Evolutionary conservation across 2,329 filamentous ascomycete species (phyloP).

Genomic region (Periconia sp.): DNA sequence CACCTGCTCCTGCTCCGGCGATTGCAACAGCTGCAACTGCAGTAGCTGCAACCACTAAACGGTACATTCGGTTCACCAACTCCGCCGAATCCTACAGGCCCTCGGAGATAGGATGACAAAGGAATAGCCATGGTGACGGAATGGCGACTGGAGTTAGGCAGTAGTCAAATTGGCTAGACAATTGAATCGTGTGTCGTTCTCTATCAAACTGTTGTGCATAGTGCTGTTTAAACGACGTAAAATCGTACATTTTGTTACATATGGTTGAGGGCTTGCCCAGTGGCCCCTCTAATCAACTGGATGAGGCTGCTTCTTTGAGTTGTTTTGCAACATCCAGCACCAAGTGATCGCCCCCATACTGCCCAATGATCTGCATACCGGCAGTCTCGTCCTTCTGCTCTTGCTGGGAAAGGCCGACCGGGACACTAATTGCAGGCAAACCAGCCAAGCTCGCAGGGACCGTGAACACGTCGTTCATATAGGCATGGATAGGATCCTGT

Average conservation of each 20-base stretch:
- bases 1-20: conserved; percentile 35
- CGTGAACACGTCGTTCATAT: conserved; percentile 94
- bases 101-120: no score
- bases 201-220: background rate
- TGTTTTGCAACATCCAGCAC: conserved; percentile 64
- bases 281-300: no score
- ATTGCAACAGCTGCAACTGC: conserved; percentile 41
- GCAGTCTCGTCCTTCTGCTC: conserved; percentile 48
- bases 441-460: conserved; percentile 94
- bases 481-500: conserved; percentile 70
- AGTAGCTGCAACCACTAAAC: conserved; percentile 31
- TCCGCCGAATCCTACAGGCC: no score
- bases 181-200: background rate
- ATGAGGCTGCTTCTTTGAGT: conserved; percentile 15
- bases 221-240: background rate
- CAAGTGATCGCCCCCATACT: conserved; percentile 76
- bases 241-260: conserved; percentile 3
- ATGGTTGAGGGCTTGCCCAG: no score
- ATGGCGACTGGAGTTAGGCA: background rate
- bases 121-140: no score
- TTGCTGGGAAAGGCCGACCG: conserved; percentile 58
- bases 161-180: background rate
- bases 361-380: conserved; percentile 80
- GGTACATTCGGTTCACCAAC: no score
- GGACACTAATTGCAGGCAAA: conserved; percentile 85